Percentiles rank a stretch among this genome's conserved stretches.
phyloP scores from a whole-genome alignment of 2,329 filamentous ascomycete species.

The Colletotrichum echinochloae region DNA sequence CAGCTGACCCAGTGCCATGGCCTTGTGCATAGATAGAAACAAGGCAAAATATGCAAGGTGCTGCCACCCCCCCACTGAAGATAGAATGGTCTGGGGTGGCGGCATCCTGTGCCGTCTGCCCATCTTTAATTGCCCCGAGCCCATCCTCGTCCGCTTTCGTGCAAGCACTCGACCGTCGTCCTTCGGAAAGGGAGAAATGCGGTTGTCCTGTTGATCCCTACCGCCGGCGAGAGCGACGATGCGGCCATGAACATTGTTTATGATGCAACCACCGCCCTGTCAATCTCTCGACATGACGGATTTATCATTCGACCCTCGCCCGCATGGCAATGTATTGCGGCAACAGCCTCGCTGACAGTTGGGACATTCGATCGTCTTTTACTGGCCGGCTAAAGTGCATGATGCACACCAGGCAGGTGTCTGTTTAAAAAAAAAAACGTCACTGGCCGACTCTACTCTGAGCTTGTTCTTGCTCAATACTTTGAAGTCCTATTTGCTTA shows the following conservation, averaged over 20 bases:
- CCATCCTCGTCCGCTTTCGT: constrained; percentile 28
- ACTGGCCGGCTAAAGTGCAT: constrained; percentile 32
- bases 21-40: background rate
- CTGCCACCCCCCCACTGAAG: constrained; percentile 14
- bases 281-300: constrained; percentile 38
- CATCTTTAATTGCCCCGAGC: constrained; percentile 34
- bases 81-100: constrained; percentile 18
- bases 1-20: background rate
- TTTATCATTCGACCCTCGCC: constrained; percentile 37
- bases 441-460: background rate
- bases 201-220: constrained; percentile 27
- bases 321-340: constrained; percentile 16
- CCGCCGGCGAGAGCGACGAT: constrained; percentile 36
- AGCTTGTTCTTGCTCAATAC: constrained; percentile 7
- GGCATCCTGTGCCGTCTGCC: constrained; percentile 30
- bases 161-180: constrained; percentile 1
- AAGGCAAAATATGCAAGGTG: background rate
- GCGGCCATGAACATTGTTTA: constrained; percentile 24
- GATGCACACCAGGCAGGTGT: constrained; percentile 28
- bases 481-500: constrained; percentile 8
- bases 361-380: constrained; percentile 10
- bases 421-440: background rate
- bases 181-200: background rate
- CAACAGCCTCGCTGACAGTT: constrained; percentile 14
- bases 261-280: constrained; percentile 37